These are phyloP conservation scores for Sclerotinia trifoliorum DNA, from an alignment of 2,329 filamentous ascomycete genomes.

Conservation along the genomic window DNA sequence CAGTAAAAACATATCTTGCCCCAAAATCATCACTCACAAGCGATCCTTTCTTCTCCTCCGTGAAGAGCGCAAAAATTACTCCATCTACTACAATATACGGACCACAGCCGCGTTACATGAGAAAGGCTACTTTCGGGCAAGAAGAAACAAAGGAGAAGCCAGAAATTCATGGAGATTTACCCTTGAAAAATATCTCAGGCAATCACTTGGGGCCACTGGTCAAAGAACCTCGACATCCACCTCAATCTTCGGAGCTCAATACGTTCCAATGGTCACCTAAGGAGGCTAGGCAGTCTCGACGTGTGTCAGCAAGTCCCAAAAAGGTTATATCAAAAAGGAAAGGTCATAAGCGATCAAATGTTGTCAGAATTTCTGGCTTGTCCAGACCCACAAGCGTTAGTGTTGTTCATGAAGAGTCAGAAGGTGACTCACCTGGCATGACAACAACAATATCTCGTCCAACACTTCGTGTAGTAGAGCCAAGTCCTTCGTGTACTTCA, in stretches of 20 bases:
- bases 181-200: constrained; percentile 31
- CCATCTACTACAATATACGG: constrained; percentile 23
- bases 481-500: constrained; percentile 26
- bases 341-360: constrained; percentile 35
- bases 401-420: constrained; percentile 33
- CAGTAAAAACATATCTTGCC: background rate
- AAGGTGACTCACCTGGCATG: constrained; percentile 27
- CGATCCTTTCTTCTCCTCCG: constrained; percentile 34
- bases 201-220: constrained; percentile 27
- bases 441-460: constrained; percentile 22
- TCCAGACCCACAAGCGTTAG: constrained; percentile 32
- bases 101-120: constrained; percentile 31
- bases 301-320: constrained; percentile 24
- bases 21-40: constrained; percentile 9
- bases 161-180: constrained; percentile 24
- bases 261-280: constrained; percentile 36
- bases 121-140: constrained; percentile 35
- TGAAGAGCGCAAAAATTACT: constrained; percentile 28
- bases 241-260: constrained; percentile 24
- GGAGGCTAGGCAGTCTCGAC: constrained; percentile 28
- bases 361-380: constrained; percentile 34
- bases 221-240: background rate
- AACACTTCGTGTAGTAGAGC: constrained; percentile 23
- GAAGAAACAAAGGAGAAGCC: constrained; percentile 26
- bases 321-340: constrained; percentile 24